A percentile compares a stretch with the other conserved stretches of the same genome.
These are phyloP conservation scores for Lathyrus sativus DNA, from an alignment of 306 rosid species.

Conservation along the genomic window DNA sequence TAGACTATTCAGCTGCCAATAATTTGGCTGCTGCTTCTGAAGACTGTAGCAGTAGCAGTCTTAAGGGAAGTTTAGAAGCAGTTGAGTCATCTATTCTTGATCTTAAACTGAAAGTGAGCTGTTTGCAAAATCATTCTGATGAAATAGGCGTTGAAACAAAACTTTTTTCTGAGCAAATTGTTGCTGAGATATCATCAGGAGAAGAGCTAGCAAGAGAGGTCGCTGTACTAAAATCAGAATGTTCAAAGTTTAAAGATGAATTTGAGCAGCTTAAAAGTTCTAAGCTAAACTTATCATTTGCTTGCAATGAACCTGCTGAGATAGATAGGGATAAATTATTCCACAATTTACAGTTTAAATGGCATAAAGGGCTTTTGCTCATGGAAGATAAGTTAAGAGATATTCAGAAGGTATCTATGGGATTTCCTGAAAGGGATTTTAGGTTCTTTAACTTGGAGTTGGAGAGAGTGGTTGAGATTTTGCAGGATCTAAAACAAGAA, in stretches of 20 bases:
- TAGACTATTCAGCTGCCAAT: constrained; percentile 63
- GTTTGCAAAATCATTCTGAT: constrained; percentile 73
- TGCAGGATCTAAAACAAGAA: constrained; percentile 76
- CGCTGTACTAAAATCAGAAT: constrained; percentile 66
- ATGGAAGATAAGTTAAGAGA: constrained; percentile 82
- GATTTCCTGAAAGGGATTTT: constrained; percentile 68
- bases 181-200: constrained; percentile 80
- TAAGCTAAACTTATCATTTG: constrained; percentile 51
- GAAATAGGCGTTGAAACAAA: constrained; percentile 70
- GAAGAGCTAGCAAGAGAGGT: constrained; percentile 77
- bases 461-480: constrained; percentile 58
- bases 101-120: constrained; percentile 67
- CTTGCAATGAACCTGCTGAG: constrained; percentile 48
- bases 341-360: constrained; percentile 62
- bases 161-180: constrained; percentile 65
- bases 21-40: constrained; percentile 64
- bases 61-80: constrained; percentile 70
- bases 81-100: constrained; percentile 77
- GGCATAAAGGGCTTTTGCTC: constrained; percentile 65
- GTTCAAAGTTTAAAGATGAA: constrained; percentile 75
- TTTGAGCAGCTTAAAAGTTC: constrained; percentile 57
- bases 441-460: constrained; percentile 64
- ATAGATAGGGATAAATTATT: constrained; percentile 46
- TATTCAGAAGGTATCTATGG: constrained; percentile 65
- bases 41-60: constrained; percentile 63